Evolutionary conservation across 495 filamentous ascomycete genomes (phyloP), one percentile per base, ranked within the genome.

Genomic region (Talaromyces stipitatus): DNA sequence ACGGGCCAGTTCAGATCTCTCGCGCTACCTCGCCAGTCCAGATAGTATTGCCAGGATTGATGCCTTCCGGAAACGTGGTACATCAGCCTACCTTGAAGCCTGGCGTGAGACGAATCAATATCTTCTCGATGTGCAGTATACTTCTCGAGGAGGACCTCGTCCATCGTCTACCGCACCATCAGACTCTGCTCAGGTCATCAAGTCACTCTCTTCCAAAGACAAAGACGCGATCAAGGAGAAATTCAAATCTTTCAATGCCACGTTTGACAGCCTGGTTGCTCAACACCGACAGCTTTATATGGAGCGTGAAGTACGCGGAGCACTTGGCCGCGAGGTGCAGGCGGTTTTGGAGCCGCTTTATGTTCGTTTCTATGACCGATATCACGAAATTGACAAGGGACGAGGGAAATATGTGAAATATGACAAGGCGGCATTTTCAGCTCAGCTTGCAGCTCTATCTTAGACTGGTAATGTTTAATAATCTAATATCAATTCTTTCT

Each of bases 341-440:
- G 82, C 82, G 52, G 87, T 95, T 68, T 85, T 97, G 45, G 92
- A 96, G 73, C 91, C 95, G 46, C 79, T 99, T 16, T 99, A 99
- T 76, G 84, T 84, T 51, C 82, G 95, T 11, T 99, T 97, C 73
- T 96, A 90, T 79, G 95, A 97, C 73, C 85, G 92, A 18, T 99
- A 99, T 72, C 92, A 97, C 68, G 94, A 97, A 75, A 80, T 96
- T 61, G 95, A 97, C 72, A 96, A 94, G 72, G 91, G 94, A 29
- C 89, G 89, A 68, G 91, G 91, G 58, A 97, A 97, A 73, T 96
- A 97, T 72, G 90, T 92, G 72, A 96, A 92, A 77, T 97, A 94
- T 67, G 91, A 97, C 72, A 96, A 96, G 73, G 79, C 78, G 16
- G 71, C 67, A 46, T 63, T 82, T 51, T 70, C 79, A 45, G 71